Base-by-base conservation (phyloP, 2,329 filamentous ascomycete species). In the Pseudocercospora macadamiae region DNA sequence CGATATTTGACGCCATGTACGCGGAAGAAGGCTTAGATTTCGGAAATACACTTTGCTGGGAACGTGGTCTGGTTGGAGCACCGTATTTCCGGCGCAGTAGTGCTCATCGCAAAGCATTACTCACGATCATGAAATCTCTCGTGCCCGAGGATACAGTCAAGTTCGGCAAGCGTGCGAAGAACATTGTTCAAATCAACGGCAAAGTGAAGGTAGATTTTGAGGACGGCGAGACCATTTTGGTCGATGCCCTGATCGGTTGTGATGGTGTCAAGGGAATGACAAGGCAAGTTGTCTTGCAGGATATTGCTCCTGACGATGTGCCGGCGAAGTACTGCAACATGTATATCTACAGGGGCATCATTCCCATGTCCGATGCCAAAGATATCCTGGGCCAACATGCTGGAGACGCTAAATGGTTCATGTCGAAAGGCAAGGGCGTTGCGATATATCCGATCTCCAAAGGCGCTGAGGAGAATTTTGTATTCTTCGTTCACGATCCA, bases 201-300 rank as follows among this genome's bases (percentile, higher is more conserved):
- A 60, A 58, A 5, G 73, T 1, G 28, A 9, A 16, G 25, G 21
- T 63, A 7, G 34, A 21, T 8, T 63, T 63, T 18, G 21, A 53
- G 9, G 60, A 62, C 47, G 60, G 60, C 21, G 34, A 51, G 12
- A 45, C 42, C 39, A 77, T 79, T 25, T 73, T 74, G 57, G 78
- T 76, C 1, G 81, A 56, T 18, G 49, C 58, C 7, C 36, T 85
- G 0, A 76, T 89, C 57, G 86, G 85, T 3, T 86, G 83, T 67
- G 86, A 89, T 69, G 86, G 86, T 0, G 86, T 89, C 68, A 85
- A 84, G 67, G 84, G 82, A 1, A 74, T 76, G 3, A 77, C 82
- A 2, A 76, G 86, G 6, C 69, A 80, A 26, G 69, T 83, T 12
- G 70, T 89, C 4, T 73, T 87, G 2, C 83, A 81, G 0, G 68